These are phyloP conservation scores for Alternaria consortialis DNA, from an alignment of 2,329 filamentous ascomycete genomes.

Conservation along the genomic window DNA sequence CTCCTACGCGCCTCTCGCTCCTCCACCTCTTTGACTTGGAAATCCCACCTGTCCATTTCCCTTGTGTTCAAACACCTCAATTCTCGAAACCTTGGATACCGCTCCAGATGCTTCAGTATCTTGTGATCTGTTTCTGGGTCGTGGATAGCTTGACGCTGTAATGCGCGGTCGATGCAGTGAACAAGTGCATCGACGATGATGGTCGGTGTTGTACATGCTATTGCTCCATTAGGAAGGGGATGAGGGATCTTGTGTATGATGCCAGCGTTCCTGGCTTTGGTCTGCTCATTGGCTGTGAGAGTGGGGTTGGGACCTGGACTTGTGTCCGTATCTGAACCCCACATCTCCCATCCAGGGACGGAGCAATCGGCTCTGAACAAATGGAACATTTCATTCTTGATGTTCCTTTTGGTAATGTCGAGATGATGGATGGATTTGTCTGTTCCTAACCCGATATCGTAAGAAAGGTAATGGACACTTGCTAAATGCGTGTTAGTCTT, in stretches of 20 bases:
- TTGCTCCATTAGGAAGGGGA: not conserved
- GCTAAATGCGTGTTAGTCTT: not conserved
- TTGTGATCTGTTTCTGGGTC: not conserved
- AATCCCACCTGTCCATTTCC: too few species aligned
- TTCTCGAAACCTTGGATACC: too few species aligned
- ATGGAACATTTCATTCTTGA: not conserved
- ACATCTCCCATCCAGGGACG: not conserved
- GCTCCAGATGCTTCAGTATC: too few species aligned
- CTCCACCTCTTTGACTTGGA: too few species aligned
- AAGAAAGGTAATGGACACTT: not conserved
- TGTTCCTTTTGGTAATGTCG: not conserved
- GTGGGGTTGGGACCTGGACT: not conserved
- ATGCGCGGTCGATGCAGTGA: constrained; percentile 14
- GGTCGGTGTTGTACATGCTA: not conserved
- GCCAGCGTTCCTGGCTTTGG: not conserved
- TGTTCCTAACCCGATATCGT: not conserved
- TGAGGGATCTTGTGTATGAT: not conserved
- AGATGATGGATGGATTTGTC: not conserved
- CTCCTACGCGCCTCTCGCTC: too few species aligned
- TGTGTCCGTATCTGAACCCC: not conserved
- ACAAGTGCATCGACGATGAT: constrained; percentile 17
- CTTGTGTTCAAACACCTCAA: too few species aligned
- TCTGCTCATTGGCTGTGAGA: not conserved
- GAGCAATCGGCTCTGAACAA: not conserved
- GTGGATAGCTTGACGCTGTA: constrained; percentile 9